Evolutionary conservation across 148 eudicot genomes (phyloP), one percentile per base, ranked within the genome.

Genomic region (Rhododendron williamsianum): DNA sequence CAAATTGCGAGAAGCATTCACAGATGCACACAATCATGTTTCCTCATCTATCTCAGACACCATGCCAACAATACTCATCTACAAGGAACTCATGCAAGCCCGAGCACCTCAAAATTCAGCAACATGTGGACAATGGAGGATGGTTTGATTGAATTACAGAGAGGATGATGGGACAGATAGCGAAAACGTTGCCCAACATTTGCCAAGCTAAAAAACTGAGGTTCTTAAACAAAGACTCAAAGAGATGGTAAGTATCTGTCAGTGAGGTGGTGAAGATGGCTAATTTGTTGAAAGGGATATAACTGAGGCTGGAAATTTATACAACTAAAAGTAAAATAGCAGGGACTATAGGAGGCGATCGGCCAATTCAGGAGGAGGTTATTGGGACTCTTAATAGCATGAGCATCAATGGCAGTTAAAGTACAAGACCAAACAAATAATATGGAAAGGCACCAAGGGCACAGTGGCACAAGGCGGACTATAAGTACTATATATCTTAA

Each of bases 351-450:
- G 21, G 43, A 73, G 43, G 77, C 7, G 3, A 35, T 73, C 43
- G 16, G 43, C 36, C 6, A 25, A 10, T 25, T 71, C 35, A 27
- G 38, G 76, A 27, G 36, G 15, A 12, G 19, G 36, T 71, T 71
- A 71, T 71, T 71, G 76, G 76, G 38, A 71, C 76, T 71, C 73
- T 27, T 67, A 65, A 27, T 67, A 71, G 76, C 36, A 71, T 71
- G 76, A 71, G 76, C 76, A 71, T 71, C 76, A 71, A 71, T 74
- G 78, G 21, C 4, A 16, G 6, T 8, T 74, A 18, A 16, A 74
- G 78, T 33, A 36, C 21, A 16, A 36, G 78, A 74, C 78, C 46
- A 9, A 74, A 74, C 7, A 74, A 18, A 74, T 74, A 9, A 16
- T 35, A 16, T 15, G n/a, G 23, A 74, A 72, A 74, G n/a, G n/a